Evolutionary conservation across 106 monocot species (phyloP), one percentile per base, ranked within the genome.

Genomic region (Xerophyta viscosa): DNA sequence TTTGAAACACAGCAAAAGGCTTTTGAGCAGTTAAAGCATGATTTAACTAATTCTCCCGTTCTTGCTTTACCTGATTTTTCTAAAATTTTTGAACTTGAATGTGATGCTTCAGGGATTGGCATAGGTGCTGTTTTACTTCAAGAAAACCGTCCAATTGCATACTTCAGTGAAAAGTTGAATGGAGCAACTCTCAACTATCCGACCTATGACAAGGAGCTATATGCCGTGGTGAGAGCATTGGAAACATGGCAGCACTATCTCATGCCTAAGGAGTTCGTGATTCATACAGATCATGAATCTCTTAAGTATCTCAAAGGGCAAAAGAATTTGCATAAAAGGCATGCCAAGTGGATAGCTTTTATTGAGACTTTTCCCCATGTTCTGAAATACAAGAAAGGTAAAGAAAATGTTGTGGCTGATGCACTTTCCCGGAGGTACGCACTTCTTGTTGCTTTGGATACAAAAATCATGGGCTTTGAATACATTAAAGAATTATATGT

Each of bases 131-230:
- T 48, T 21, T 24, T 48, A 12, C 3, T 23, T 2, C 48, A 46
- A 18, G 46, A 7, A 46, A 21, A 21, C 11, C 46, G 18, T 7
- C 7, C 20, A 2, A n/a, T 46, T n/a, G n/a, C n/a, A n/a, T 46
- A 46, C 20, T 46, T 46, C 20, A 20, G 46, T 46, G 46, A 46
- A 20, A 46, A 46, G 46, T 46, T 46, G 20, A 46, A 8, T 46
- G 46, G 46, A 7, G 48, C 23, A 14, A 6, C 11, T 19, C 18
- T 46, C 1, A 46, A 46, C 22, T 46, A 46, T 19, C 22, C 19
- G 8, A 20, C 20, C 22, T 46, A 46, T 46, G 46, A 46, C 22
- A 46, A 46, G 46, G 18, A n/a, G n/a, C n/a, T n/a, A n/a, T n/a
- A 19, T 46, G 11, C 46, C 8, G 8, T 46, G 8, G 18, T 46